Evolutionary conservation across 1,284 basidiomycete species (phyloP), one percentile per base, ranked within the genome.

Genomic region (Tilletia caries): DNA sequence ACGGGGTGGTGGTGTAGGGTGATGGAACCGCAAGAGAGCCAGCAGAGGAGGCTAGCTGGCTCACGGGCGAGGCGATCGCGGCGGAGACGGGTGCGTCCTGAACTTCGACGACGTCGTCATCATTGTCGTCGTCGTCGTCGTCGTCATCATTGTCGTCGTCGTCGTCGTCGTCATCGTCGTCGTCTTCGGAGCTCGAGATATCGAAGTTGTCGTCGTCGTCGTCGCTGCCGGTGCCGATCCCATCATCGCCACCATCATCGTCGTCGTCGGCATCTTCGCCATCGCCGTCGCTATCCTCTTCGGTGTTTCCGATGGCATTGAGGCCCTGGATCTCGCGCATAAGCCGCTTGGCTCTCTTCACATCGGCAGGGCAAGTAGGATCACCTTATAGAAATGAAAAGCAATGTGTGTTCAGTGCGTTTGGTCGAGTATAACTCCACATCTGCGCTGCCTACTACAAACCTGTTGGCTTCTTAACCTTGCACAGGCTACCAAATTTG

Each of bases 231-330:
- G 10, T 41, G 37, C 10, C 48, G 33, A 20, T 27, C 43, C 10
- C 33, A 29, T 4, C 25, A 29, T 62, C 25, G 37, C 41, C 32
- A 23, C 8, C 33, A 32, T 43, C 48, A 32, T 66, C 48, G 54
- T 27, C 54, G 33, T 66, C 48, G 54, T 18, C 54, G 8, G 10
- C n/a, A 20, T 50, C 48, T 8, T 50, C 48, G 48, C 8, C n/a
- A 20, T 27, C n/a, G 25, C 48, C 20, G 20, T 20, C n/a, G 25
- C 48, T 10, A 4, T 32, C 54, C 23, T 34, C 48, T 20, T 50
- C 12, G 18, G 66, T 46, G 66, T 46, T 58, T 48, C 12, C 33
- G 5, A 33, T 67, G 46, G 41, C 66, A 48, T 67, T 50, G 8
- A 27, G 6, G 20, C 20, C 48, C 18, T n/a, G 48, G 5, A 50